Evolutionary conservation across 768 basidiomycete genomes (phyloP).

Genomic region (Russula lepida): DNA sequence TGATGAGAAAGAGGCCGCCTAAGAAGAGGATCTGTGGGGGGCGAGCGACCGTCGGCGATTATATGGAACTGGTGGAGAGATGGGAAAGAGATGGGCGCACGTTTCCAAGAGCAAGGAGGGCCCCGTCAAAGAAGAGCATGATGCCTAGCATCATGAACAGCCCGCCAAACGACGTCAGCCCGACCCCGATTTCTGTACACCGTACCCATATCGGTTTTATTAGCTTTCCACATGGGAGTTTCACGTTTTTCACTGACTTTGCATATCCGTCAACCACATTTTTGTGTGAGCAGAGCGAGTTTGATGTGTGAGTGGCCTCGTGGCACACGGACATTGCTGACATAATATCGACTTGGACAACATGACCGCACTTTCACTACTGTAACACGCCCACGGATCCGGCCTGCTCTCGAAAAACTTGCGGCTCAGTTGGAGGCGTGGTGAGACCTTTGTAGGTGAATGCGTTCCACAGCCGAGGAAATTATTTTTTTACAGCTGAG

Average conservation of each 20-base stretch:
- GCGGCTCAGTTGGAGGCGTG: no score
- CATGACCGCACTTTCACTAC: no score
- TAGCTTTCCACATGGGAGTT: no score
- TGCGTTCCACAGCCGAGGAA: no score
- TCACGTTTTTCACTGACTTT: conserved; percentile 37
- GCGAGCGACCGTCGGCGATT: not conserved
- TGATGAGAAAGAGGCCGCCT: conserved; percentile 90
- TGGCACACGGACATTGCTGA: not conserved
- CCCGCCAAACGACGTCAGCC: conserved; percentile 89
- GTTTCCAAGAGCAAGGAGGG: conserved; percentile 93
- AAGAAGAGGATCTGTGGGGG: conserved; percentile 82
- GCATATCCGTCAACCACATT: conserved; percentile 63
- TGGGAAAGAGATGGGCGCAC: conserved; percentile 36
- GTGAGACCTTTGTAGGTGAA: no score
- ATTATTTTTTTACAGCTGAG: no score
- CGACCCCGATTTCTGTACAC: conserved; percentile 83
- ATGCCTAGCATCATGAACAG: conserved; percentile 96
- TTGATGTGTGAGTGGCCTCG: no score
- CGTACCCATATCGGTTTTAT: not conserved
- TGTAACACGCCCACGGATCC: no score
- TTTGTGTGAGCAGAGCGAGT: not conserved
- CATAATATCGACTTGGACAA: not conserved
- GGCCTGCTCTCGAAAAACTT: no score
- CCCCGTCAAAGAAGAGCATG: conserved; percentile 93
- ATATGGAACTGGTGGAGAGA: not conserved